phyloP scores from a whole-genome alignment of 2,329 filamentous ascomycete species.

The Truncatella angustata region DNA sequence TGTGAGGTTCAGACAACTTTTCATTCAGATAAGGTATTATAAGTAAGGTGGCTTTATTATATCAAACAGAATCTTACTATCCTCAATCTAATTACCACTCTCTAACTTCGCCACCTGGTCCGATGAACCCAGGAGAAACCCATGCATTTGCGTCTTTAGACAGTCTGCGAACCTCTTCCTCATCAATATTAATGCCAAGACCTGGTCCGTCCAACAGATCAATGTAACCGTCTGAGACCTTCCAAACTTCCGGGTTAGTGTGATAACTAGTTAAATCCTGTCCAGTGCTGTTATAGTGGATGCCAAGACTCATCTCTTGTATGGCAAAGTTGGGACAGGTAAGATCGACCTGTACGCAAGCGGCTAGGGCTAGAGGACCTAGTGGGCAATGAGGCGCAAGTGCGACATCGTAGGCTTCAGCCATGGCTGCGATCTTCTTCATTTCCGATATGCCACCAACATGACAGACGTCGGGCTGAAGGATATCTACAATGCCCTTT shows the following conservation, averaged over 20 bases:
- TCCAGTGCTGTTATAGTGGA: slow-evolving; percentile 72
- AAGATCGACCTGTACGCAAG: slow-evolving; percentile 65
- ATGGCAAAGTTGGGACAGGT: slow-evolving; percentile 66
- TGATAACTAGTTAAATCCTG: slow-evolving; percentile 67
- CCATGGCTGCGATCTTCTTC: slow-evolving; percentile 66
- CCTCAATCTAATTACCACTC: slow-evolving; percentile 56
- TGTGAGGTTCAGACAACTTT: too few relatives aligned
- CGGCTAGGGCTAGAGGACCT: slow-evolving; percentile 71
- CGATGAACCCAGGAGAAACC: slow-evolving; percentile 65
- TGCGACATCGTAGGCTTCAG: slow-evolving; percentile 71
- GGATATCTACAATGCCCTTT: slow-evolving; percentile 64
- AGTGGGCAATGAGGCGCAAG: slow-evolving; percentile 73
- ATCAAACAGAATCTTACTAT: too few relatives aligned
- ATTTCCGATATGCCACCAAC: slow-evolving; percentile 72
- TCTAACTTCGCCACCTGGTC: slow-evolving; percentile 62
- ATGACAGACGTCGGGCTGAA: slow-evolving; percentile 73
- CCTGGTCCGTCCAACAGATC: slow-evolving; percentile 58
- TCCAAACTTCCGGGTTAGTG: slow-evolving; percentile 62
- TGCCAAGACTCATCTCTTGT: slow-evolving; percentile 76
- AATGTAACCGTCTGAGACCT: slow-evolving; percentile 66
- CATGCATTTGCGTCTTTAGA: slow-evolving; percentile 60
- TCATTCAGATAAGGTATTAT: too few relatives aligned
- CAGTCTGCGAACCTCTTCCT: slow-evolving; percentile 61
- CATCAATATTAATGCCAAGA: slow-evolving; percentile 69
- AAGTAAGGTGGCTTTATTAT: too few relatives aligned